Percentiles rank a stretch among this genome's conserved stretches.
phyloP scores from a whole-genome alignment of 768 basidiomycete genomes.

The Macrocybe gigantea region DNA sequence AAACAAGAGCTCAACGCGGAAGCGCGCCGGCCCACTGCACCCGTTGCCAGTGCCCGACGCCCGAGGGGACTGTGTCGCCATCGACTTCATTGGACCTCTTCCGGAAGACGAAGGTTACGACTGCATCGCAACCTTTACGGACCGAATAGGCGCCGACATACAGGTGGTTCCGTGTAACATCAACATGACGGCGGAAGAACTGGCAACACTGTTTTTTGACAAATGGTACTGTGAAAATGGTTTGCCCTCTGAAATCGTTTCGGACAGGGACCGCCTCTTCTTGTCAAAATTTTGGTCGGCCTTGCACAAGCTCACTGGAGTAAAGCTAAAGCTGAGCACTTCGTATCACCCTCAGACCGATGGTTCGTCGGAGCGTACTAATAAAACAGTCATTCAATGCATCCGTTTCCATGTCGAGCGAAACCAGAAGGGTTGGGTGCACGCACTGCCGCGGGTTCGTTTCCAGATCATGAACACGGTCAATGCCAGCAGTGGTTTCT shows the following conservation, averaged over 20 bases:
- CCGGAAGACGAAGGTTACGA: slow-evolving; percentile 19
- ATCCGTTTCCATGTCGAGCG: slow-evolving; percentile 11
- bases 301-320: background rate
- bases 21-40: slow-evolving; percentile 17
- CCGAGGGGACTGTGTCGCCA: slow-evolving; percentile 10
- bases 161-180: slow-evolving; percentile 7
- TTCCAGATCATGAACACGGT: slow-evolving; percentile 22
- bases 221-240: slow-evolving; percentile 26
- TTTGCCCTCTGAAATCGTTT: slow-evolving; percentile 14
- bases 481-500: slow-evolving; percentile 16
- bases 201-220: slow-evolving; percentile 17
- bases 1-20: slow-evolving; percentile 18
- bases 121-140: slow-evolving; percentile 19
- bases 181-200: slow-evolving; percentile 8
- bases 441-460: background rate
- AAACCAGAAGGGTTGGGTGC: slow-evolving; percentile 22
- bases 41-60: slow-evolving; percentile 16
- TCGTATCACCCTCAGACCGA: slow-evolving; percentile 24
- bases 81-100: slow-evolving; percentile 27
- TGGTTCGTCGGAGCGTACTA: slow-evolving; percentile 19
- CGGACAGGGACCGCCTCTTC: slow-evolving; percentile 18
- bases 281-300: slow-evolving; percentile 10
- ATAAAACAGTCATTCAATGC: slow-evolving; percentile 18
- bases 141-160: background rate
- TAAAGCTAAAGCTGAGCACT: slow-evolving; percentile 14